These are phyloP conservation scores for Acanthamoeba lenticulata DNA, from an alignment of 208 protist genomes.

Conservation along the genomic window DNA sequence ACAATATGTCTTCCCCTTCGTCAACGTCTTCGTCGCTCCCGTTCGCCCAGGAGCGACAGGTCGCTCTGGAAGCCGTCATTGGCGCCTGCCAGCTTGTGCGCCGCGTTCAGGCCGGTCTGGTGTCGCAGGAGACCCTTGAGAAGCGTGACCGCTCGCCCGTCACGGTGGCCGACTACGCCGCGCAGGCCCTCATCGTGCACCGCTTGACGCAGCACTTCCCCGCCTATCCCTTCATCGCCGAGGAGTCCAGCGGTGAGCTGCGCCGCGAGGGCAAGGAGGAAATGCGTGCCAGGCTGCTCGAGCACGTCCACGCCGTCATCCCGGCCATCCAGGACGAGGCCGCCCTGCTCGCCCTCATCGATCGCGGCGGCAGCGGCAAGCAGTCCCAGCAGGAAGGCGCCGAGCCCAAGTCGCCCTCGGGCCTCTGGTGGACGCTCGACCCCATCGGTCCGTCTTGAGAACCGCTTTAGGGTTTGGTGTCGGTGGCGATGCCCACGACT, in stretches of 20 bases:
- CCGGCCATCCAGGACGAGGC: neutral
- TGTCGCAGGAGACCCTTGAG: slow-evolving; percentile 72
- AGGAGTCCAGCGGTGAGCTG: slow-evolving; percentile 77
- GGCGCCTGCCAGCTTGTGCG: slow-evolving; percentile 62
- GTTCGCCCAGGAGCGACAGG: slow-evolving; percentile 59
- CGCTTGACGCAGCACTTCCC: neutral
- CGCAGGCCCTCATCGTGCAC: slow-evolving; percentile 73
- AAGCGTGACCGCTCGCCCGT: slow-evolving; percentile 81
- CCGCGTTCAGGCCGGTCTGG: slow-evolving; percentile 63
- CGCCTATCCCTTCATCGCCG: slow-evolving; percentile 75
- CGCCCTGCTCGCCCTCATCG: slow-evolving; percentile 23
- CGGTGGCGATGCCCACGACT: neutral
- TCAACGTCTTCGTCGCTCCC: slow-evolving; percentile 32
- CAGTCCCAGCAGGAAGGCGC: neutral
- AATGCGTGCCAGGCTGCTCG: neutral
- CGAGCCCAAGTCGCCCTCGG: slow-evolving; percentile 35
- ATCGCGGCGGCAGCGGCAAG: neutral
- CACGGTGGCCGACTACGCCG: slow-evolving; percentile 78
- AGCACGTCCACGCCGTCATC: neutral
- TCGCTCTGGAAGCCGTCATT: slow-evolving; percentile 72
- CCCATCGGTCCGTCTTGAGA: slow-evolving; percentile 51
- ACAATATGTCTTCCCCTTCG: neutral
- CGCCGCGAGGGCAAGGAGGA: slow-evolving; percentile 6
- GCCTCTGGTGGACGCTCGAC: slow-evolving; percentile 76
- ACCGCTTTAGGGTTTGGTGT: neutral